A percentile compares a stretch with the other conserved stretches of the same genome.
phyloP scores from a whole-genome alignment of 2,329 filamentous ascomycete genomes.

The Fusarium duplospermum region DNA sequence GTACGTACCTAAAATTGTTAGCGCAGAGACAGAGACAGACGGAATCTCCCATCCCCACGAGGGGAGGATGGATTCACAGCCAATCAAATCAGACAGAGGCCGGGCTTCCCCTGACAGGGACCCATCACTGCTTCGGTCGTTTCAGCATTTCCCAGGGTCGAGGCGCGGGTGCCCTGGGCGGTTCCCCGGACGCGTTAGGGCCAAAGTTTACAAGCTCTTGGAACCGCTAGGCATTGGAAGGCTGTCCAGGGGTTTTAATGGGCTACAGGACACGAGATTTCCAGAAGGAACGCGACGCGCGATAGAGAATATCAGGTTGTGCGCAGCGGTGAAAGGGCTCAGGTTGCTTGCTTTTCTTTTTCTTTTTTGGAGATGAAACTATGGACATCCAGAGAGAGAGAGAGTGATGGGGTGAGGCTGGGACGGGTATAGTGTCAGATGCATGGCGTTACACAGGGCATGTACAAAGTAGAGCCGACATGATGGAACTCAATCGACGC shows the following conservation, averaged over 20 bases:
- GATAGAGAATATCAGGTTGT: not conserved
- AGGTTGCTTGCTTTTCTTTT: not conserved
- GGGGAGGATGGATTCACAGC: not conserved
- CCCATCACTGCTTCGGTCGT: conserved; percentile 19
- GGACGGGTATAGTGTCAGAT: not conserved
- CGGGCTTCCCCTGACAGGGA: conserved; percentile 22
- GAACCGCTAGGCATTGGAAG: conserved; percentile 28
- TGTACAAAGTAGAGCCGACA: not conserved
- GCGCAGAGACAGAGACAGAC: not conserved
- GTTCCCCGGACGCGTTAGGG: conserved; percentile 34
- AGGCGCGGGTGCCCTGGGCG: conserved; percentile 26
- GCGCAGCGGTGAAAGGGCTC: not conserved
- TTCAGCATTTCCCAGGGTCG: conserved; percentile 28
- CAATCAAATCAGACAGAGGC: conserved; percentile 4
- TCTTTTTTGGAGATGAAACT: not conserved
- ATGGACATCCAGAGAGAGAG: not conserved
- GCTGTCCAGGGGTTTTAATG: conserved; percentile 37
- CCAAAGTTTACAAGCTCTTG: conserved; percentile 22
- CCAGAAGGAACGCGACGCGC: conserved; percentile 2
- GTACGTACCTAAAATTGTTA: conserved; percentile 1
- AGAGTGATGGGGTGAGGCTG: not conserved
- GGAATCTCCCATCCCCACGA: not conserved
- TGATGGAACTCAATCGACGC: not conserved
- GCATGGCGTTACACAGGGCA: not conserved
- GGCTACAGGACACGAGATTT: conserved; percentile 1